Evolutionary conservation across 768 basidiomycete genomes (phyloP), one percentile per base, ranked within the genome.

Genomic region (Naematelia aurantialba): DNA sequence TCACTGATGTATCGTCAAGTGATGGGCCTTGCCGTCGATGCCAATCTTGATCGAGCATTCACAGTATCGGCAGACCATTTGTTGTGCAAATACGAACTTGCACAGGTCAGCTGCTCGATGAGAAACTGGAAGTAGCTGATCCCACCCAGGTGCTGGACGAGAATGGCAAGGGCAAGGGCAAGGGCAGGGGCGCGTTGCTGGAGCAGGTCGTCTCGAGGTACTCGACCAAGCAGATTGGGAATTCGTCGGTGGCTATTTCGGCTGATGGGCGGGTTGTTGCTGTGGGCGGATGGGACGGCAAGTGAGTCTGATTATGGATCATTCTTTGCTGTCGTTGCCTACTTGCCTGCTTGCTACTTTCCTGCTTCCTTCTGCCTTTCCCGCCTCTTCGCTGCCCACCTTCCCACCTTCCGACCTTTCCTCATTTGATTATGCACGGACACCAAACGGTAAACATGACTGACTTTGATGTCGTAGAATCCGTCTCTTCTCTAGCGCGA

Each of bases 221-320:
- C 63, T 79, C 84, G 46, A 91, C 85, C 21, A 91, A 87, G 67
- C 81, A 89, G 62, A 84, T 89, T 0, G 91, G 92, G 2, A 91
- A 91, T 69, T 82, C 83, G 0, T 82, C 84, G 5, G 76, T 97
- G n/a, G 83, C 86, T 2, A 84, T 96, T 12, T 84, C 85, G 4
- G 81, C 84, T 31, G 86, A 89, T 63, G 89, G 86, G 0, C 82
- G 83, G 21, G 83, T 97, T 0, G 87, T 91, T 66, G 92, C 91
- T 0, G 80, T 92, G 1, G 93, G 88, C 1, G 91, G 92, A 0
- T 97, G 94, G 94, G 92, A 98, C 61, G 92, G 94, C 31, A 84
- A 81, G 93, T 92, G 64, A 67, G 88, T 78, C 8, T 39, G 8
- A 39, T 8, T 10, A 13, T 1, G n/a, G 25, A 21, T 12, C 19